Evolutionary conservation across 2,329 filamentous ascomycete genomes (phyloP), one percentile per base, ranked within the genome.

Genomic region (Trichoderma sp.): DNA sequence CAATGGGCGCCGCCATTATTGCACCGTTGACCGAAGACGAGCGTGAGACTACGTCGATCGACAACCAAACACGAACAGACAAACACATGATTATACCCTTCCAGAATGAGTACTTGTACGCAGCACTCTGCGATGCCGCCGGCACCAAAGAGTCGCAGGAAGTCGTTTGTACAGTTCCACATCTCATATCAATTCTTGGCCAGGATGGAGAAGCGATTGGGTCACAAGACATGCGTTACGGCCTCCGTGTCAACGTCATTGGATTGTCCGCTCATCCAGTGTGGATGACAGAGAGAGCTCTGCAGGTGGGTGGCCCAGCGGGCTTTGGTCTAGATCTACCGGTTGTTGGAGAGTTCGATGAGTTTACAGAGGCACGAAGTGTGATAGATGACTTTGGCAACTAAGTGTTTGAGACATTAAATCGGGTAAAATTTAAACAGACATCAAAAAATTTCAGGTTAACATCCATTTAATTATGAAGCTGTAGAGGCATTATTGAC

Each of bases 141-240:
- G 80, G 79, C 0, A 77, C 78, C 1, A 77, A 80, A 6, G 73
- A 74, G 0, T 77, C 76, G 0, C 77, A 77, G 7, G 71, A 80
- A 28, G 75, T 82, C 1, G 75, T 81, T 0, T 81, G 80, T 69
- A 82, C 80, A 0, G 80, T 82, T 0, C 81, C 80, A 0, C 78
- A 82, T 13, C 75, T 82, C 0, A 82, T 82, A 1, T 81, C 81
- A 0, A 78, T 82, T 3, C 75, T 82, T 0, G 81, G 80, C 1
- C 79, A 81, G 34, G 84, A 86, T 66, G 85, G 85, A 0, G 84
- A 85, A 63, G 85, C 85, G 0, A 80, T 87, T 4, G 85, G 85
- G 0, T 84, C 85, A 1, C 83, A 84, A 13, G 85, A 87, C 26
- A 77, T 86, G 34, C 80, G 85, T 12, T 88, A 87, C 68, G 86